phyloP scores from a whole-genome alignment of 352 stramenopile genomes.

The Albugo laibachii region DNA sequence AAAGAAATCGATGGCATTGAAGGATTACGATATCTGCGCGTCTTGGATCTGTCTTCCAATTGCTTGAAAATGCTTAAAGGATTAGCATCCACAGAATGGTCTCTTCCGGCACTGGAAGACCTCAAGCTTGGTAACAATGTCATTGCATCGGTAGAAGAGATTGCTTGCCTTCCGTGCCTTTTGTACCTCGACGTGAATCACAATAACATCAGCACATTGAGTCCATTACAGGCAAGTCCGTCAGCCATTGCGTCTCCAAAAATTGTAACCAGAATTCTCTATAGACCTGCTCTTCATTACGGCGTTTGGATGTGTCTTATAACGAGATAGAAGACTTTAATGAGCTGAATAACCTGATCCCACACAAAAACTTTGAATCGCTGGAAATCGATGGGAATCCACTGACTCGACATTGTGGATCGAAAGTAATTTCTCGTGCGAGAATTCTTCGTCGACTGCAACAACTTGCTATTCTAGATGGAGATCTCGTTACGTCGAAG shows the following conservation, averaged over 20 bases:
- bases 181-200: conserved; percentile 26
- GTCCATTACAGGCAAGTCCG: conserved; percentile 22
- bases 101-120: conserved; percentile 15
- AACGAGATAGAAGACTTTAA: conserved; percentile 32
- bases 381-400: conserved; percentile 26
- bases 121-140: conserved; percentile 34
- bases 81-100: conserved; percentile 6
- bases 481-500: conserved; percentile 27
- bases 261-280: neutral
- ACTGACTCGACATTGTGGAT: conserved; percentile 15
- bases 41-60: conserved; percentile 56
- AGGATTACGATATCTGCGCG: conserved; percentile 31
- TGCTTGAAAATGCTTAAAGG: conserved; percentile 18
- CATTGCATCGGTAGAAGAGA: conserved; percentile 22
- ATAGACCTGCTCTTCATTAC: conserved; percentile 29
- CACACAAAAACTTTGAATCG: conserved; percentile 18
- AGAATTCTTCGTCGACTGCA: conserved; percentile 34
- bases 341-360: conserved; percentile 32
- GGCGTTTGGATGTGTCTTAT: conserved; percentile 27
- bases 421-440: conserved; percentile 26
- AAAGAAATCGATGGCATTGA: conserved; percentile 24
- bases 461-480: conserved; percentile 33
- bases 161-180: conserved; percentile 24
- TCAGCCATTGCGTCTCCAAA: neutral
- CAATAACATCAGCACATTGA: conserved; percentile 25